These are phyloP conservation scores for Coemansia erecta DNA, from an alignment of 192 early-diverging fungal genomes.

Conservation along the genomic window DNA sequence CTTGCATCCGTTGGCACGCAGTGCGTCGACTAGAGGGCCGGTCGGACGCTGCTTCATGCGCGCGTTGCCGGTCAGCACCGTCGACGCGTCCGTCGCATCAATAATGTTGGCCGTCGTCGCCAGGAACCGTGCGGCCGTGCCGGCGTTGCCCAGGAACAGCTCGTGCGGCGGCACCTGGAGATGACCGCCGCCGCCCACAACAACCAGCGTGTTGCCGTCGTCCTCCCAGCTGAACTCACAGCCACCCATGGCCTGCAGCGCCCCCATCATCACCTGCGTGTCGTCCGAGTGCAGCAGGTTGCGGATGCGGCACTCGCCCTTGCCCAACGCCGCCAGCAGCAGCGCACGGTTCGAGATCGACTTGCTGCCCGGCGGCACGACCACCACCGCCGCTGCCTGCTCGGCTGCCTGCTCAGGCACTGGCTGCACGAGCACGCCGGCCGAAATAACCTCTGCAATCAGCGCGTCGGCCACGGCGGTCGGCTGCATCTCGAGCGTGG, in stretches of 20 bases:
- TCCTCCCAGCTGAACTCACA: constrained; percentile 90
- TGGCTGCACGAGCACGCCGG: constrained; percentile 68
- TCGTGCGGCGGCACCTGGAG: constrained; percentile 72
- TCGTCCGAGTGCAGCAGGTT: constrained; percentile 96
- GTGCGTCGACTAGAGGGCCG: constrained; percentile 81
- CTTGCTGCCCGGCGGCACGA: constrained; percentile 88
- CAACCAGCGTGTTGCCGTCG: constrained; percentile 83
- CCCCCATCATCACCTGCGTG: constrained; percentile 94
- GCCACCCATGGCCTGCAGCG: constrained; percentile 84
- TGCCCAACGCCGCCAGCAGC: constrained; percentile 83
- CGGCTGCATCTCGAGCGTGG: constrained; percentile 78
- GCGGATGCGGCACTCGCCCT: constrained; percentile 74
- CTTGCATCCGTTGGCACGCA: constrained; percentile 75
- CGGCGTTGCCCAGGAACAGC: constrained; percentile 95
- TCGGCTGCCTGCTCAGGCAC: constrained; percentile 32
- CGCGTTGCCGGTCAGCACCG: constrained; percentile 89
- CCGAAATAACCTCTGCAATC: constrained; percentile 81
- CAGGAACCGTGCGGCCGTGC: constrained; percentile 94
- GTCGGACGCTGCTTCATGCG: constrained; percentile 98
- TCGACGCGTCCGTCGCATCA: constrained; percentile 38
- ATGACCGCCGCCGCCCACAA: constrained; percentile 74
- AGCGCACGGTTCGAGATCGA: constrained; percentile 97
- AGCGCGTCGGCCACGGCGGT: constrained; percentile 79
- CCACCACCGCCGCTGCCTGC: constrained; percentile 22
- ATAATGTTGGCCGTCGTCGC: constrained; percentile 83